Evolutionary conservation across 179 eudicot genomes (phyloP).

Genomic region (Corrigiola litoralis): DNA sequence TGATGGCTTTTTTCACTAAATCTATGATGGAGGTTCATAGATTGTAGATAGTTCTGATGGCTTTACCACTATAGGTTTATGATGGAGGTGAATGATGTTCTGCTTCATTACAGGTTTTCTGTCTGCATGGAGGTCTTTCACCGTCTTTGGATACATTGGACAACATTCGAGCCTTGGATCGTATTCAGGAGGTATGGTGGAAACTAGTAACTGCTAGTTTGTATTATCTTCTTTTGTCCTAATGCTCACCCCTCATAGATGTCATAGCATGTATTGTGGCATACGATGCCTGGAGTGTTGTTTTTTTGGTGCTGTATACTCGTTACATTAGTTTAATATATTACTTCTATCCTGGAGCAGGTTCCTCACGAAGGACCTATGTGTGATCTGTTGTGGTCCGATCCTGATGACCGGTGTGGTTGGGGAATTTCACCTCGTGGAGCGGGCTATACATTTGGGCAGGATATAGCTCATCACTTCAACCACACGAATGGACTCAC

Average conservation of each 20-base stretch:
- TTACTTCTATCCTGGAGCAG: conserved; percentile 27
- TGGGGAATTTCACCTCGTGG: conserved; percentile 99
- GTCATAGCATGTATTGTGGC: neutral
- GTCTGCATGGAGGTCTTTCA: conserved; percentile 96
- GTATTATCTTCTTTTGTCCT: no score
- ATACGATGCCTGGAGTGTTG: neutral
- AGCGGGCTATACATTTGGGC: conserved; percentile 92
- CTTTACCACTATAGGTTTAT: neutral
- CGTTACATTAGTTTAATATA: neutral
- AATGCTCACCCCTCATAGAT: no score
- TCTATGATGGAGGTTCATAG: conserved; percentile 2
- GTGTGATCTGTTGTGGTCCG: conserved; percentile 97
- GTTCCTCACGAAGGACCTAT: conserved; percentile 98
- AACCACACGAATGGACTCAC: conserved; percentile 90
- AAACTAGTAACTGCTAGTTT: neutral
- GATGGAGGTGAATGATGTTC: neutral
- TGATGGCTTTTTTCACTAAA: neutral
- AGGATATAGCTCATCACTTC: conserved; percentile 70
- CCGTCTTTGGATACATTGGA: conserved; percentile 94
- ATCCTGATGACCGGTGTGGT: conserved; percentile 94
- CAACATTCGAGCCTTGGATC: conserved; percentile 89
- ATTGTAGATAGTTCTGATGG: neutral
- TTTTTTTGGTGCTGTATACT: neutral
- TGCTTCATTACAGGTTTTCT: conserved; percentile 55
- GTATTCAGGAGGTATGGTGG: conserved; percentile 76